A percentile compares a stretch with the other conserved stretches of the same genome.
Evolutionary conservation across 805 yeast species (phyloP).

Genomic region (Candida maesae): DNA sequence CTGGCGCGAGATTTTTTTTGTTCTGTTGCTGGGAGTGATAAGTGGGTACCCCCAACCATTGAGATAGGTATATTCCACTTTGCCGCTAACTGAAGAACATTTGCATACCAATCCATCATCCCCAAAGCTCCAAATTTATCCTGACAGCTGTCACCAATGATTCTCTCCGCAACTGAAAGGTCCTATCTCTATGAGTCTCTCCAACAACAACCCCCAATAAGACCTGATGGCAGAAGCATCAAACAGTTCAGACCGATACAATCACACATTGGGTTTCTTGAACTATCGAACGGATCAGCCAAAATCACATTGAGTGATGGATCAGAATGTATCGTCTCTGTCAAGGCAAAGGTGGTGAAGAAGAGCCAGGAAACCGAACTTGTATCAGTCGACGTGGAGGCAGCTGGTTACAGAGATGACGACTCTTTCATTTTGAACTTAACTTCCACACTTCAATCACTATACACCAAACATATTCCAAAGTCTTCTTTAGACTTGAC

Average conservation of each 20-base stretch:
- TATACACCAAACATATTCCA: conserved; percentile 52
- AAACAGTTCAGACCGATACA: conserved; percentile 84
- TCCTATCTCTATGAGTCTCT: conserved; percentile 75
- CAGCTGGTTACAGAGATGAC: conserved; percentile 79
- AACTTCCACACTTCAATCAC: conserved; percentile 54
- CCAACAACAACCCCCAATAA: conserved; percentile 49
- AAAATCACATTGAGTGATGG: conserved; percentile 86
- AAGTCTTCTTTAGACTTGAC: conserved; percentile 55
- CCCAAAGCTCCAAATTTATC: no score
- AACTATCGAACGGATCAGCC: conserved; percentile 90
- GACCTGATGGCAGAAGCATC: conserved; percentile 81
- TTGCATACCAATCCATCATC: no score
- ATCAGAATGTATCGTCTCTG: conserved; percentile 87
- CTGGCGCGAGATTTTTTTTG: background rate
- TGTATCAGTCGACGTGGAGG: conserved; percentile 73
- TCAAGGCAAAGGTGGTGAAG: conserved; percentile 78
- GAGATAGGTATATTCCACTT: no score
- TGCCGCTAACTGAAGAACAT: no score
- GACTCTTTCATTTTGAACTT: conserved; percentile 63
- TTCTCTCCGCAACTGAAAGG: conserved; percentile 72
- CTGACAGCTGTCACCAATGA: conserved; percentile 38
- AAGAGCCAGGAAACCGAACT: conserved; percentile 41
- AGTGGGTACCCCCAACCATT: no score
- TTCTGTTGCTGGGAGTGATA: background rate
- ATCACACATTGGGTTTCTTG: conserved; percentile 74